These are phyloP conservation scores for Boletus subparvulus DNA, from an alignment of 768 basidiomycete species.

Conservation along the genomic window DNA sequence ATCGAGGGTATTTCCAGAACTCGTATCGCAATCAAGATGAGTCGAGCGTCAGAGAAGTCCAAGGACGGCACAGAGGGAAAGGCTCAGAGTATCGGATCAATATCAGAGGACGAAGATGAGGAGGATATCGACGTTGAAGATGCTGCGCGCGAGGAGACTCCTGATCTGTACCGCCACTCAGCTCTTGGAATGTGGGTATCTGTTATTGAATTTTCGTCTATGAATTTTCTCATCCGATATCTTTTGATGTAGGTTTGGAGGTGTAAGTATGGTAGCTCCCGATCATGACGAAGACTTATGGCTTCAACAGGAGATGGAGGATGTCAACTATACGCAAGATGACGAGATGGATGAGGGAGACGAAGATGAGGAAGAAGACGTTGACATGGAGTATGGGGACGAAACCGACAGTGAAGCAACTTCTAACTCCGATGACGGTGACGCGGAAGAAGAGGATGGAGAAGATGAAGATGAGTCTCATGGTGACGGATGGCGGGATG, in stretches of 20 bases:
- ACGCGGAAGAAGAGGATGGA: slow-evolving; percentile 61
- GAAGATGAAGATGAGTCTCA: slow-evolving; percentile 52
- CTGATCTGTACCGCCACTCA: slow-evolving; percentile 94
- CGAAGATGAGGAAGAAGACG: slow-evolving; percentile 79
- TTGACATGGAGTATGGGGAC: slow-evolving; percentile 86
- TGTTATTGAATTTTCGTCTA: neutral
- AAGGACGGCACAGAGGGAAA: slow-evolving; percentile 56
- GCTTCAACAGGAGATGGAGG: slow-evolving; percentile 75
- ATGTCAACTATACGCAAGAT: slow-evolving; percentile 61
- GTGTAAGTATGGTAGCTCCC: slow-evolving; percentile 51
- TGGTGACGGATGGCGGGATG: slow-evolving; percentile 55
- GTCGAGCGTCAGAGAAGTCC: slow-evolving; percentile 64
- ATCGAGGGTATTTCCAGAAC: slow-evolving; percentile 51
- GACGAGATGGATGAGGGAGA: slow-evolving; percentile 82
- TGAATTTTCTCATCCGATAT: slow-evolving; percentile 9
- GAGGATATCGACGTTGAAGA: slow-evolving; percentile 61
- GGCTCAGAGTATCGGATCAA: slow-evolving; percentile 40
- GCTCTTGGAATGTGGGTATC: slow-evolving; percentile 84
- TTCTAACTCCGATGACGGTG: slow-evolving; percentile 70
- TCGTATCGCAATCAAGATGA: slow-evolving; percentile 98
- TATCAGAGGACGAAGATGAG: slow-evolving; percentile 49
- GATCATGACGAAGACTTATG: slow-evolving; percentile 16
- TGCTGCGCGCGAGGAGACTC: slow-evolving; percentile 71
- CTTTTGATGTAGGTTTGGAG: slow-evolving; percentile 54
- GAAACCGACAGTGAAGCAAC: slow-evolving; percentile 82